These are phyloP conservation scores for Sideroxylon spinosum DNA, from an alignment of 179 eudicot species.

Conservation along the genomic window DNA sequence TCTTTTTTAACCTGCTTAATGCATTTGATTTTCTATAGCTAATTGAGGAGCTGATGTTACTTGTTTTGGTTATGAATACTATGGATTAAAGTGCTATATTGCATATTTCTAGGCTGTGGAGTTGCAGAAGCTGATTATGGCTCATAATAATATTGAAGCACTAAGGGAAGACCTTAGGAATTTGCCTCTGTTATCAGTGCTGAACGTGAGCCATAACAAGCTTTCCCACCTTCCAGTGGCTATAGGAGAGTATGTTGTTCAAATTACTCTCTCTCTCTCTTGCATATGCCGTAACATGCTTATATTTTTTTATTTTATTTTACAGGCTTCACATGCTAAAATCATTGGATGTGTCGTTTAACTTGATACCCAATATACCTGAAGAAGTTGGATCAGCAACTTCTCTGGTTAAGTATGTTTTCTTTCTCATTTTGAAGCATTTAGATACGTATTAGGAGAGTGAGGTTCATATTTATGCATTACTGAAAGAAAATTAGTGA, in stretches of 20 bases:
- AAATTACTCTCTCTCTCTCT: slow-evolving; percentile 4
- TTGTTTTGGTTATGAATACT: neutral
- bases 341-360: slow-evolving; percentile 77
- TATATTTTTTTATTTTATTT: slow-evolving; percentile 16
- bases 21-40: neutral
- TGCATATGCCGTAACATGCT: neutral
- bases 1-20: slow-evolving; percentile 12
- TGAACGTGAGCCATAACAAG: slow-evolving; percentile 90
- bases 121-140: slow-evolving; percentile 90
- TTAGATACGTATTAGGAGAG: neutral
- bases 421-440: neutral
- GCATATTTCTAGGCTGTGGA: slow-evolving; percentile 65
- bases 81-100: slow-evolving; percentile 18
- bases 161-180: slow-evolving; percentile 77
- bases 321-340: slow-evolving; percentile 73
- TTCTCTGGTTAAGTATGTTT: slow-evolving; percentile 83
- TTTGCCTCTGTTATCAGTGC: slow-evolving; percentile 56
- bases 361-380: slow-evolving; percentile 51
- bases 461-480: neutral
- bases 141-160: slow-evolving; percentile 77
- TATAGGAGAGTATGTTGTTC: slow-evolving; percentile 70
- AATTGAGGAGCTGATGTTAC: neutral
- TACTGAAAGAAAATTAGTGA: neutral
- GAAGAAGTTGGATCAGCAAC: slow-evolving; percentile 82
- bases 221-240: slow-evolving; percentile 84